Conservation (phyloP, 2,329 filamentous ascomycete genomes). For the Talaromyces amestolkiae region DNA sequence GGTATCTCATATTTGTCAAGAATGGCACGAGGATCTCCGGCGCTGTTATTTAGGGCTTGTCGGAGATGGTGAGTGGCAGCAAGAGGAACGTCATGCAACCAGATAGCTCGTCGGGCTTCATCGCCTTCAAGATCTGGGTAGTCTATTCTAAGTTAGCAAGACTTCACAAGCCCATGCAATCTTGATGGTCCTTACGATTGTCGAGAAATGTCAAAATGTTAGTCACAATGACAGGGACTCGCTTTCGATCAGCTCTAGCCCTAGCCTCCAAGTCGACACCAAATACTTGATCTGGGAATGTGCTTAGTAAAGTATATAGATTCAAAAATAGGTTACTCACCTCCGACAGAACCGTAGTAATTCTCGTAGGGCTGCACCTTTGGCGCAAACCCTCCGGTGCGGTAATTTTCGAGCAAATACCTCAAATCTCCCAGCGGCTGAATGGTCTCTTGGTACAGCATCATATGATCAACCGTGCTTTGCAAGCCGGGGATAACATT, state of each 20-base stretch:
- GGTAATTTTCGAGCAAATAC: conserved; percentile 94
- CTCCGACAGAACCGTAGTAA: conserved; percentile 95
- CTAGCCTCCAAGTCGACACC: conserved; percentile 96
- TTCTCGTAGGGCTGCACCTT: conserved; percentile 94
- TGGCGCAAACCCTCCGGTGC: conserved; percentile 87
- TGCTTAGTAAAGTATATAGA: conserved; percentile 12
- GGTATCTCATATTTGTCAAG: conserved; percentile 90
- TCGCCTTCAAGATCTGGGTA: conserved; percentile 98
- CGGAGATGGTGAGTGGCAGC: conserved; percentile 81
- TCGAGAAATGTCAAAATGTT: conserved; percentile 93
- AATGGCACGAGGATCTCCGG: conserved; percentile 69
- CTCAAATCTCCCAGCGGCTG: conserved; percentile 85
- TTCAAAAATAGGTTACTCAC: conserved; percentile 33
- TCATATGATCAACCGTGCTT: conserved; percentile 96
- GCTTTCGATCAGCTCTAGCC: conserved; percentile 89
- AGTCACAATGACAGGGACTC: conserved; percentile 88
- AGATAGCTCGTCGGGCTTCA: conserved; percentile 85
- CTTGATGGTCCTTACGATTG: conserved; percentile 55
- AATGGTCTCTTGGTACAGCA: conserved; percentile 98
- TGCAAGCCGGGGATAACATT: conserved; percentile 97
- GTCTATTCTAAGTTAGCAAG: conserved; percentile 43
- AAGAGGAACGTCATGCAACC: conserved; percentile 89
- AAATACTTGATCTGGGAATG: conserved; percentile 75
- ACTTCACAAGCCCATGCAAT: not conserved
- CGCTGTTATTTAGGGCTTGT: conserved; percentile 80